Percentiles rank a stretch among this genome's conserved stretches.
Evolutionary conservation across 2,329 filamentous ascomycete species (phyloP).

Genomic region (Thielaviopsis euricoi): DNA sequence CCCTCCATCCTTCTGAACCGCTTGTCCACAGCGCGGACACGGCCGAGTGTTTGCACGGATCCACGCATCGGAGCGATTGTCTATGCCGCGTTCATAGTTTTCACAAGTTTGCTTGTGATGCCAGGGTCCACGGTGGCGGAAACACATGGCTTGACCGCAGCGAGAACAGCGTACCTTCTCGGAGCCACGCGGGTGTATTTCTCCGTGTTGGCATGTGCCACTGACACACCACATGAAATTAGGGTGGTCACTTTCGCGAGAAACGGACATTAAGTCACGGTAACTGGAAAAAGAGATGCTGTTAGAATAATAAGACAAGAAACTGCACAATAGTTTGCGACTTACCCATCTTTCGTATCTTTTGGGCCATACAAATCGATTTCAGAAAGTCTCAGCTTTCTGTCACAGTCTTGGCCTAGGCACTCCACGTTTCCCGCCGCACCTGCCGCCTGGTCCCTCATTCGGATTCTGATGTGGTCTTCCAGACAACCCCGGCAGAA

Average conservation of each 20-base stretch:
- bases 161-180: conserved; percentile 51
- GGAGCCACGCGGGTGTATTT: conserved; percentile 50
- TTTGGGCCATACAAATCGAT: background rate
- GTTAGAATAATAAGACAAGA: background rate
- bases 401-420: background rate
- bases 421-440: background rate
- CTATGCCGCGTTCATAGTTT: background rate
- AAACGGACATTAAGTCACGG: background rate
- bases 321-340: background rate
- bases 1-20: background rate
- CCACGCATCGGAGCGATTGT: background rate
- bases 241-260: conserved; percentile 34
- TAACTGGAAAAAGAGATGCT: background rate
- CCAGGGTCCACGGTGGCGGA: conserved; percentile 1
- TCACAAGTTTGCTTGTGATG: background rate
- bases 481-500: conserved; percentile 1
- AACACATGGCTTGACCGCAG: background rate
- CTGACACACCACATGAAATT: conserved; percentile 61
- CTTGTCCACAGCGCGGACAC: background rate
- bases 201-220: conserved; percentile 49
- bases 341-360: background rate
- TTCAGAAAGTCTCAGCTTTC: background rate
- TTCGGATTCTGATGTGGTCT: background rate
- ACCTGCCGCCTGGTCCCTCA: background rate
- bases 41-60: background rate